A percentile compares a stretch with the other conserved stretches of the same genome.
Conservation (phyloP, 1,284 basidiomycete species). For the Irpex lacteus region DNA sequence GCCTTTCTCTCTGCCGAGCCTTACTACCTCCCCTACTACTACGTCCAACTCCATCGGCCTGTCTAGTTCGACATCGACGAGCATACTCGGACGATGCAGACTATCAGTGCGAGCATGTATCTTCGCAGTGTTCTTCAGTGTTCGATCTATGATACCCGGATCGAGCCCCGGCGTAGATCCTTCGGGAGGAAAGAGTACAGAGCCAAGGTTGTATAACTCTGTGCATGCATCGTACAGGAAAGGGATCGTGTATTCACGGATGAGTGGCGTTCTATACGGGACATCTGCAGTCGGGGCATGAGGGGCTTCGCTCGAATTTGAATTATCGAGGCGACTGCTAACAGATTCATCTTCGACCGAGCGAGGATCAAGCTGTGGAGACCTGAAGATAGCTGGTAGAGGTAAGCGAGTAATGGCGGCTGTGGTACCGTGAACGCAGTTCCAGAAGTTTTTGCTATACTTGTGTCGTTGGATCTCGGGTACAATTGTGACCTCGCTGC, state of each 20-base stretch:
- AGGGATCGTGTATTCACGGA: constrained; percentile 46
- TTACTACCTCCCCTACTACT: constrained; percentile 59
- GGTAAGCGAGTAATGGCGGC: constrained; percentile 51
- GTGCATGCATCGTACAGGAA: constrained; percentile 41
- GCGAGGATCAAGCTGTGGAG: constrained; percentile 28
- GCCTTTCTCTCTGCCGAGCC: constrained; percentile 44
- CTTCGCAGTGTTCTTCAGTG: constrained; percentile 38
- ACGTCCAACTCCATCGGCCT: constrained; percentile 65
- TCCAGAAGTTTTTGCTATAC: constrained; percentile 67
- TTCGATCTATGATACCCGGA: constrained; percentile 36
- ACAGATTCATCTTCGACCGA: constrained; percentile 18
- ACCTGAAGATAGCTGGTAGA: constrained; percentile 50
- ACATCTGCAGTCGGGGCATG: constrained; percentile 36
- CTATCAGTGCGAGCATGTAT: constrained; percentile 41
- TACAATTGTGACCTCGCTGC: constrained; percentile 45
- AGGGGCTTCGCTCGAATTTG: constrained; percentile 28
- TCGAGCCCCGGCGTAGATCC: constrained; percentile 38
- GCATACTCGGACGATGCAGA: constrained; percentile 55
- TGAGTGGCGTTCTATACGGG: constrained; percentile 32
- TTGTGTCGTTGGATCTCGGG: constrained; percentile 61
- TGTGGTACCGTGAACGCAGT: constrained; percentile 52
- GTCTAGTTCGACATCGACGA: constrained; percentile 52
- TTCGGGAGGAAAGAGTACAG: constrained; percentile 48
- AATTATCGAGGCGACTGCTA: constrained; percentile 29
- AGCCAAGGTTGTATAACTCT: constrained; percentile 48